Base-by-base conservation (phyloP, 2,329 filamentous ascomycete species). In the Coniosporium tulheliwenetii region DNA sequence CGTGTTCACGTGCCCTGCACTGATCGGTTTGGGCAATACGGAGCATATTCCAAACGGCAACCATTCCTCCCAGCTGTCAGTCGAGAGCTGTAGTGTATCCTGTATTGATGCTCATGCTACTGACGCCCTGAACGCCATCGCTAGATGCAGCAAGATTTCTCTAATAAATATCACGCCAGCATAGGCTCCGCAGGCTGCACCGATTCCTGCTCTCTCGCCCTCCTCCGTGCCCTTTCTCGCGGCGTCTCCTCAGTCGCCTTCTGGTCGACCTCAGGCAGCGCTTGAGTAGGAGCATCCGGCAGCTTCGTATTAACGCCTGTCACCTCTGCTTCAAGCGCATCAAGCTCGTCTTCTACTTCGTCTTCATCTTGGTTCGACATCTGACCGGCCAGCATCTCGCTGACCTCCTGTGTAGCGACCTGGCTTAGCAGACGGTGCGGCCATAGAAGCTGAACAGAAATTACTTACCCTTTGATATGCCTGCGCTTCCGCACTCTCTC, bases 341-440 rank as follows among this genome's bases (percentile, higher is more conserved):
- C 85, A 40, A 98, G 68, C 64, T 98, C 91, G 54, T 95, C 87
- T 58, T 98, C 91, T 30, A 98, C 91, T 54, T 95, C 91, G 55
- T 96, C 89, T 60, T 98, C 91, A 61, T 98, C 91, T 53, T 93
- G 82, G 54, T 86, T 91, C 10, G 86, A 85, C 66, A 98, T 87
- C 51, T 80, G 77, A 10, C 83, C 83, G 30, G 80, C 83, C 2
- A 98, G 75, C 73, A 95, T 83, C 39, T 93, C 85, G 62, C 81
- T 91, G 51, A 98, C 75, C 67, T 98, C 89, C 83, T 93, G 53
- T 16, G 13, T 12, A 13, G 48, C 49, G 2, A 29, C 19, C 5
- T 1, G 26, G 13, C 40, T 49, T 38, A 41, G 37, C 41, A 41
- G 35, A 38, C 36, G 9, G 10, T 19, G n/a, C 43, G 9, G 35